A percentile compares a stretch with the other conserved stretches of the same genome.
Evolutionary conservation across 371 early-diverging fungal species (phyloP).

Genomic region (Mortierella sp.): DNA sequence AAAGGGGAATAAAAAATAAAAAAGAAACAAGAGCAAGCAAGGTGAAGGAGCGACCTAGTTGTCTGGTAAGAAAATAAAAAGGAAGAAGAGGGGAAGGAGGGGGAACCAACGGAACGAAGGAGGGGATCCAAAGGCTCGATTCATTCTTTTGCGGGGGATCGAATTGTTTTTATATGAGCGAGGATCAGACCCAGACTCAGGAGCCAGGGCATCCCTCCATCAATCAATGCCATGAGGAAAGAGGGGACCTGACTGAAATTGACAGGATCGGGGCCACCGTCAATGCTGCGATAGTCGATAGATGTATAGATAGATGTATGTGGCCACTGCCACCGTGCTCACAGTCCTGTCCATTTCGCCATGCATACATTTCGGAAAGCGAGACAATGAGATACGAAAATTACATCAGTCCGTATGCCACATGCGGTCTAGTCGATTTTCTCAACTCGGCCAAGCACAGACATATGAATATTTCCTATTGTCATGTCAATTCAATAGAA

Average conservation of each 20-base stretch:
- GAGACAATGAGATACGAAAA: background rate
- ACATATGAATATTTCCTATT: slow-evolving; percentile 1
- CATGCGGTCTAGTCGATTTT: background rate
- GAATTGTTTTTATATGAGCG: background rate
- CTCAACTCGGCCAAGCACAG: background rate
- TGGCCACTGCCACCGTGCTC: slow-evolving; percentile 2
- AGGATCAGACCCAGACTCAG: background rate
- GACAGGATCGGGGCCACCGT: background rate
- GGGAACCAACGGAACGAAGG: background rate
- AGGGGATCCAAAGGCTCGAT: background rate
- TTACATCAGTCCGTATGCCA: background rate
- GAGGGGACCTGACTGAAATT: background rate
- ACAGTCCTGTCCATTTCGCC: background rate
- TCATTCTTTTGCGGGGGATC: background rate
- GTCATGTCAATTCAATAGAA: too few relatives aligned
- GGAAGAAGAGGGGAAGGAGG: background rate
- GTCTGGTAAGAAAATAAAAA: background rate
- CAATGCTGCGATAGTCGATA: background rate
- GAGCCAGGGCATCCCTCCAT: background rate
- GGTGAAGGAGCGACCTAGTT: too few relatives aligned
- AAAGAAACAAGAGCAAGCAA: too few relatives aligned
- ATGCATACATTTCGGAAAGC: background rate
- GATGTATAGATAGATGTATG: too few relatives aligned
- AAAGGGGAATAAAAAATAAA: background rate
- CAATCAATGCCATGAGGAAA: background rate